Base-by-base conservation (phyloP, 1,139 yeast species). In the Sugiyamaella neomexicana region DNA sequence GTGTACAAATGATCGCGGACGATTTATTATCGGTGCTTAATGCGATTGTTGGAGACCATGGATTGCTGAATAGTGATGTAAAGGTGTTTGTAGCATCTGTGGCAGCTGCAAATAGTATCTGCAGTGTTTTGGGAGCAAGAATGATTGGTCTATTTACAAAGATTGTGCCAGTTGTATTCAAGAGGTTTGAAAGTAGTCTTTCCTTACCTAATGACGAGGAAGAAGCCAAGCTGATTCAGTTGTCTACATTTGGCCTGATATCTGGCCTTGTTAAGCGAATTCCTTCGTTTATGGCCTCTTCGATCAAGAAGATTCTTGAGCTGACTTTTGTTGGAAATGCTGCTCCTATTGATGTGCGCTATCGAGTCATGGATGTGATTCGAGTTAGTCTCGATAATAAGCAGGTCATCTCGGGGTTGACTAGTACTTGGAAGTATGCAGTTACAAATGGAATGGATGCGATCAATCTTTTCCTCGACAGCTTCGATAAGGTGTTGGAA, bases 101-200 rank as follows among this genome's bases (percentile, higher is more conserved):
- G 56, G 81, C 85, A 64, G 84, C 86, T 55, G 80, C 89, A 58
- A 82, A 89, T 53, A 83, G 85, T 58, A 73, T 89, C 55, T 80
- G 89, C 53, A 81, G 83, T 54, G 79, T 82, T 15, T 72, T 91
- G 50, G 99, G 99, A 46, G 93, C 95, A 27, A 87, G 89, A 65
- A 79, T 86, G 57, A 86, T 93, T 69, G 95, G 96, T 6, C 81
- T 79, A 65, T 89, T 89, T 76, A 89, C 96, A 32, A 85, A 84
- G 69, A 83, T 91, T 64, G 81, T 93, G 57, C 90, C 93, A 12
- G 88, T 89, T 12, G 77, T 89, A 7, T 77, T 89, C 57, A 72
- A 75, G 40, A 78, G 89, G 46, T 85, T 89, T 75, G 73, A 74
- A 23, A 61, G 67, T 13, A 66, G 74, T n/a, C 66, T 65, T 31